Percentiles rank a stretch among this genome's conserved stretches.
Conservation (phyloP, 2,329 filamentous ascomycete species). For the Penicillium sumatraense region DNA sequence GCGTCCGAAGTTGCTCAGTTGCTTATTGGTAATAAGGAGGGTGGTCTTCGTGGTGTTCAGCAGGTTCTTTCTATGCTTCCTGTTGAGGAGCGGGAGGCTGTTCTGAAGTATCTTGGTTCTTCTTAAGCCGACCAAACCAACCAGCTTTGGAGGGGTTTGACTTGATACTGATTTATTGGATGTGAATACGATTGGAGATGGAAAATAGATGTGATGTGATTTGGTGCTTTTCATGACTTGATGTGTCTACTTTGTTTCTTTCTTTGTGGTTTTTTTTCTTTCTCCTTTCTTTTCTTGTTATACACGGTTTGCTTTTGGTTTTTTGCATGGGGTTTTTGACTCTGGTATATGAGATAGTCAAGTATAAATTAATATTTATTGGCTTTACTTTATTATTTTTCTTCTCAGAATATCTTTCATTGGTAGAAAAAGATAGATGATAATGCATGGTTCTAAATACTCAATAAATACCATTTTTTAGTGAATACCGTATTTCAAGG, state of each 20-base stretch:
- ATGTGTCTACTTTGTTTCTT: conserved; percentile 19
- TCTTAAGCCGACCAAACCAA: no score
- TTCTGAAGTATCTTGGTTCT: conserved; percentile 62
- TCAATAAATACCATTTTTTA: no score
- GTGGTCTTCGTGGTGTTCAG: conserved; percentile 81
- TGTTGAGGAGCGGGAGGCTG: conserved; percentile 82
- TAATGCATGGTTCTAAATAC: no score
- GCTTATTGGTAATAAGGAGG: conserved; percentile 68
- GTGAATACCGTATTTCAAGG: no score
- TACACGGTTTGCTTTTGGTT: background rate
- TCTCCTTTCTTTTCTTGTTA: background rate
- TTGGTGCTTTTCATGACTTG: conserved; percentile 25
- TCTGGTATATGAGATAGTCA: background rate
- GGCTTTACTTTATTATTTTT: background rate
- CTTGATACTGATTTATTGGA: conserved; percentile 5
- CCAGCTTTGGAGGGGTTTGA: no score
- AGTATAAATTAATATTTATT: background rate
- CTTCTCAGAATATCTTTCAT: background rate
- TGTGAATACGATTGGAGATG: no score
- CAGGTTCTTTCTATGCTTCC: conserved; percentile 86
- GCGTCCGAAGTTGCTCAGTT: conserved; percentile 72
- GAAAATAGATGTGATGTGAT: no score
- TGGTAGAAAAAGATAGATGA: no score
- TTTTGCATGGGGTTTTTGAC: background rate
- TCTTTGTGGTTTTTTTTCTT: background rate